Evolutionary conservation across 2,329 filamentous ascomycete genomes (phyloP).

Genomic region (Neonectria punicea): DNA sequence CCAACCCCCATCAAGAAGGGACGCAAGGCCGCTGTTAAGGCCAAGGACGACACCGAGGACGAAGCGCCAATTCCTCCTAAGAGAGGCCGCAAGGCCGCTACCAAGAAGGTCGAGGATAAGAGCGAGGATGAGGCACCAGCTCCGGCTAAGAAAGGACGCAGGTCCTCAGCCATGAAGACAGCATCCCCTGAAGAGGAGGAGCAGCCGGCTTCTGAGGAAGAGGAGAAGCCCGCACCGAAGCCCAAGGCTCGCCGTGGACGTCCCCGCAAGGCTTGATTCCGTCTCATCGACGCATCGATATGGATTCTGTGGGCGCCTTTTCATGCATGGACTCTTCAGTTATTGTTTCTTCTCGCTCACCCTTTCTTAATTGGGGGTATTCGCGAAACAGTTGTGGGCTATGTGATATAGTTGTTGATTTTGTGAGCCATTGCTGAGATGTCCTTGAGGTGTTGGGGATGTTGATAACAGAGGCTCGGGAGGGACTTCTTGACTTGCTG

Average conservation of each 20-base stretch:
- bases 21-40: slow-evolving; percentile 18
- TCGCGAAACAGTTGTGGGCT: not conserved
- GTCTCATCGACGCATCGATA: not conserved
- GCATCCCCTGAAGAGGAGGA: slow-evolving; percentile 15
- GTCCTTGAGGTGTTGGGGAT: not conserved
- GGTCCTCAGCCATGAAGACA: slow-evolving; percentile 27
- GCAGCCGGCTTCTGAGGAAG: slow-evolving; percentile 26
- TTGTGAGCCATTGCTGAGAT: slow-evolving; percentile 17
- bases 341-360: not conserved
- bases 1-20: slow-evolving; percentile 43
- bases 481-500: not conserved
- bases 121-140: slow-evolving; percentile 29
- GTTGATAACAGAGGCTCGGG: slow-evolving; percentile 3
- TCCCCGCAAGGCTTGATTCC: slow-evolving; percentile 9
- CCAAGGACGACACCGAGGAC: slow-evolving; percentile 27
- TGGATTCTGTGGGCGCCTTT: not conserved
- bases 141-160: slow-evolving; percentile 29
- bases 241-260: slow-evolving; percentile 16
- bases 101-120: slow-evolving; percentile 14
- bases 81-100: slow-evolving; percentile 23
- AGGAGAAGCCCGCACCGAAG: slow-evolving; percentile 47
- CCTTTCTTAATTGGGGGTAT: not conserved
- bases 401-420: slow-evolving; percentile 20
- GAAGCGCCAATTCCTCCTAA: slow-evolving; percentile 26
- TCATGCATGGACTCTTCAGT: not conserved